Base-by-base conservation (phyloP, 305 asterid genomes). In the Solanum hybrid region DNA sequence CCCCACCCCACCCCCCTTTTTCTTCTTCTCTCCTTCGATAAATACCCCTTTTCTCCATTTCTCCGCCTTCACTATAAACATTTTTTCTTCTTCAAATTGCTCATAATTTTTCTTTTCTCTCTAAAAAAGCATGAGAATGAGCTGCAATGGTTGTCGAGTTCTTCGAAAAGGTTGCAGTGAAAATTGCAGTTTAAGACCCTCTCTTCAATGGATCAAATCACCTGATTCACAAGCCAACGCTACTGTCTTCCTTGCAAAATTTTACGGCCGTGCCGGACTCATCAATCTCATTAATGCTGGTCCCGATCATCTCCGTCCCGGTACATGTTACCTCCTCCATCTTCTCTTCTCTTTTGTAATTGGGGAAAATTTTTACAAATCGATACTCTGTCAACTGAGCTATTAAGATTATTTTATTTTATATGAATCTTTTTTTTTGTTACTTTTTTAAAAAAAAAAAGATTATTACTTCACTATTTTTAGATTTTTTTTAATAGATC, bases 181-280 rank as follows among this genome's bases (percentile, higher is more conserved):
- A 0, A 91, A 93, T 92, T 96, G 99, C 93, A 75, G 89, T 14
- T 92, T 96, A 5, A 89, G 98, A 1, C 95, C 97, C 12, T 96
- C 94, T 77, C 95, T 96, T 51, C 93, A 93, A 11, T 95, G 99
- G 98, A 95, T 96, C 84, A 90, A 87, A 84, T 92, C 96, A 4
- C 94, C 98, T 14, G 94, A 95, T 6, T 93, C 99, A 9, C 99
- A 96, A 90, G 98, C 95, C 88, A 94, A 96, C 92, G 99, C 98
- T 68, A 96, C 99, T 51, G 93, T 95, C 34, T 96, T 96, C 24
- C 98, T 96, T 0, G 98, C 98, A 78, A 96, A 95, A 89, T 96
- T 96, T 89, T 96, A 94, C 57, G 99, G 99, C 93, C 97, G 99
- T 7, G 98, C 99, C 51, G 99, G 99, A 0, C 98, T 96, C 57